Percentiles rank a stretch among this genome's conserved stretches.
Evolutionary conservation across 805 yeast genomes (phyloP).

Genomic region (Yamadazyma laniorum): DNA sequence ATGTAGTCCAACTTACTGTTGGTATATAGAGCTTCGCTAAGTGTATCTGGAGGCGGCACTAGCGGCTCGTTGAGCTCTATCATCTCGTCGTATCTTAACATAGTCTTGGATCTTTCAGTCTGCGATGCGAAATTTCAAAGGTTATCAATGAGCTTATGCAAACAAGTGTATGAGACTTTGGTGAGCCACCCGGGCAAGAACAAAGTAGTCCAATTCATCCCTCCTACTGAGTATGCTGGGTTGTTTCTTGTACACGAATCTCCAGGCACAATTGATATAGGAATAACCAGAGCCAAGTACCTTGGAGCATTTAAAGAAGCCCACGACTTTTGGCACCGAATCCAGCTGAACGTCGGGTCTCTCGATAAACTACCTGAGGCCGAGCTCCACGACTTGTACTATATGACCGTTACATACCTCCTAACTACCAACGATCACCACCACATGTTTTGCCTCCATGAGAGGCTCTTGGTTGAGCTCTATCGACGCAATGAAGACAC

Average conservation of each 20-base stretch:
- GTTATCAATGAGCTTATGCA: constrained; percentile 2
- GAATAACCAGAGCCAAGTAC: constrained; percentile 29
- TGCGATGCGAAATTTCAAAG: too few relatives aligned
- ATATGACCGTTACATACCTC: constrained; percentile 33
- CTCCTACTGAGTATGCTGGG: not conserved
- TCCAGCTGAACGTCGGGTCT: not conserved
- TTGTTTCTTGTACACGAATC: constrained; percentile 10
- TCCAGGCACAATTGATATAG: constrained; percentile 28
- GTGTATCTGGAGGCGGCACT: constrained; percentile 27
- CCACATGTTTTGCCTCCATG: constrained; percentile 29
- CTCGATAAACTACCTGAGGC: not conserved
- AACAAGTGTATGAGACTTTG: constrained; percentile 2
- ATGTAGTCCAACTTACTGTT: constrained; percentile 26
- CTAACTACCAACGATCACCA: constrained; percentile 41
- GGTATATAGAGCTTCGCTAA: constrained; percentile 33
- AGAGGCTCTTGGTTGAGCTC: constrained; percentile 18
- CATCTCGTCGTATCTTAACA: constrained; percentile 10
- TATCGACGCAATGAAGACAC: constrained; percentile 10
- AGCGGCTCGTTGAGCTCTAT: constrained; percentile 12
- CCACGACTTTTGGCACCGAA: constrained; percentile 27
- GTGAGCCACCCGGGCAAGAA: not conserved
- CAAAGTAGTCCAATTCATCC: constrained; percentile 8
- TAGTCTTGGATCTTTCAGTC: too few relatives aligned
- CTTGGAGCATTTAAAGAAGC: constrained; percentile 30
- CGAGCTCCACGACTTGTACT: constrained; percentile 19